Conservation (phyloP, 2,329 filamentous ascomycete genomes). For the Zymoseptoria crescenta region DNA sequence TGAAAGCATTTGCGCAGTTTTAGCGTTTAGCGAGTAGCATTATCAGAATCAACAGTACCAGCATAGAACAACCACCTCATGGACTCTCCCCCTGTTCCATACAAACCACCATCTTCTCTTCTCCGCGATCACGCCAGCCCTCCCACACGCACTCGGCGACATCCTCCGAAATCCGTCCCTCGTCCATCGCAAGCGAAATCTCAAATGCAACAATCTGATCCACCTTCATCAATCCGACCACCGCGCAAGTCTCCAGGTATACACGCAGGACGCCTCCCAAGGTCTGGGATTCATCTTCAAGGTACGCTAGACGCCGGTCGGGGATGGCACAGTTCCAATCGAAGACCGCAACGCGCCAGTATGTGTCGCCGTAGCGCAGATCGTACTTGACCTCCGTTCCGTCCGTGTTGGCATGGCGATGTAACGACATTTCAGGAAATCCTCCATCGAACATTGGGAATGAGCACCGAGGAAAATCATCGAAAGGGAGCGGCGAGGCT, state of each 20-base stretch:
- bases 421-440: neutral
- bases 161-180: neutral
- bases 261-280: neutral
- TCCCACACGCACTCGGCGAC: neutral
- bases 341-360: neutral
- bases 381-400: neutral
- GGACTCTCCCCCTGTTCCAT: neutral
- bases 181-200: neutral
- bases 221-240: neutral
- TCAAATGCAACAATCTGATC: neutral
- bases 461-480: neutral
- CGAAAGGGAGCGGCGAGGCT: neutral
- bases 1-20: neutral
- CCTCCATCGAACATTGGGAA: neutral
- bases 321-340: neutral
- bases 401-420: neutral
- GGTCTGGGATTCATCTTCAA: neutral
- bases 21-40: neutral
- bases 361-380: neutral
- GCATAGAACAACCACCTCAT: neutral
- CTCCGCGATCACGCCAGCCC: neutral
- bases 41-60: neutral
- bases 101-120: neutral
- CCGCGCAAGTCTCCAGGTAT: neutral
- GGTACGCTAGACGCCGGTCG: neutral